Evolutionary conservation across 768 basidiomycete species (phyloP), one percentile per base, ranked within the genome.

Genomic region (Amanita fuliginea): DNA sequence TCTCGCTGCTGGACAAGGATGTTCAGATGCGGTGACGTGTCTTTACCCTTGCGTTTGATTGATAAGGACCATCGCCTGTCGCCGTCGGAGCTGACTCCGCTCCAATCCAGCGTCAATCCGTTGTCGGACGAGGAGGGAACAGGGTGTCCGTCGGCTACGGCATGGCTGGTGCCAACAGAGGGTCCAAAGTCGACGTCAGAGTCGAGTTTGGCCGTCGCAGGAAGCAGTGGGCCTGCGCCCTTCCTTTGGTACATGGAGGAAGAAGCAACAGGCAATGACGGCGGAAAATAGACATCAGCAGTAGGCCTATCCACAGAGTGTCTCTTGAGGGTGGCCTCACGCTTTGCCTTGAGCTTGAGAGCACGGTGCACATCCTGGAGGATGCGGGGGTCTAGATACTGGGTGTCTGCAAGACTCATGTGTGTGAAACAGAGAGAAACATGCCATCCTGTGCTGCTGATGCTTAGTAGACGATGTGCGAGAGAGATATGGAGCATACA

Each of bases 341-440:
- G 77, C 42, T 81, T 74, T 22, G 84, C 81, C 62, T 88, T 87
- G 46, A 86, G 65, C 50, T 76, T 78, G 26, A 90, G 59, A 4
- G 84, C 86, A 47, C 79, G 77, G 55, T 88, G 83, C 5, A 90
- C 84, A 54, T 89, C 87, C 60, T 83, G 85, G 47, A 89, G 61
- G 53, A 90, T 82, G 55, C 73, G 74, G n/a, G 86, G 83, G 66
- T 90, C 86, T 90, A 62, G 42, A 35, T 21, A 30, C 49, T 32
- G 41, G 8, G 24, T 4, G 47, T 41, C 11, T 42, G 33, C 14
- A 40, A 19, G 30, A 43, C 32, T 13, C 2, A 4, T 13, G 24
- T 16, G 39, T 51, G 44, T 1, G n/a, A 35, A 33, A 16, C 9
- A 42, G 39, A n/a, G 21, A 37, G 16, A 32, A 5, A 33, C 70